Conservation (phyloP, 1,284 basidiomycete genomes). For the Cryptococcus maquisensis region DNA sequence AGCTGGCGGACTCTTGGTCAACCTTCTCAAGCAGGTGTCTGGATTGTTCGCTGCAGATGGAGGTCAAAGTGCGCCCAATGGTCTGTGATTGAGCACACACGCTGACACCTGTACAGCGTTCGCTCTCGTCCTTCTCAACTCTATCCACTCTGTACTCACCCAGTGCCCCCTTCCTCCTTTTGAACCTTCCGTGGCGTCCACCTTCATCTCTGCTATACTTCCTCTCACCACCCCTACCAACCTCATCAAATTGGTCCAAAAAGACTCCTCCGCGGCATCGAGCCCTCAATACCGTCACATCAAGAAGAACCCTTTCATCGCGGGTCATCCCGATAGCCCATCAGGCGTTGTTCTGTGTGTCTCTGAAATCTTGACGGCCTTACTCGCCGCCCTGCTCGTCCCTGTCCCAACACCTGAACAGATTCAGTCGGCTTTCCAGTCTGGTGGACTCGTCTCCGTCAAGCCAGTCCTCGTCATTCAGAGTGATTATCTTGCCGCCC, state of each 20-base stretch:
- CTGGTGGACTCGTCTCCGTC: conserved; percentile 3
- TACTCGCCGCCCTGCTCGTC: conserved; percentile 32
- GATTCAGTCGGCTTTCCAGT: conserved; percentile 19
- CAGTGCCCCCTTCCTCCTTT: conserved; percentile 28
- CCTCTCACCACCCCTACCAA: conserved; percentile 25
- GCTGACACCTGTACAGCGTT: conserved; percentile 20
- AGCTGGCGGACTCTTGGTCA: conserved; percentile 19
- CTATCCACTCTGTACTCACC: conserved; percentile 25
- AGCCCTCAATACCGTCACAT: conserved; percentile 4
- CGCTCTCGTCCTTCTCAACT: conserved; percentile 28
- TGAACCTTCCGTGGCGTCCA: conserved; percentile 11
- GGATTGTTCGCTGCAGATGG: conserved; percentile 13
- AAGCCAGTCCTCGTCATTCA: conserved; percentile 23
- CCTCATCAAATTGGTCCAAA: conserved; percentile 33
- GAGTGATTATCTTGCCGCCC: conserved; percentile 21
- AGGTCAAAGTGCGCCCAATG: conserved; percentile 15
- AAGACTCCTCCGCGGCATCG: conserved; percentile 15
- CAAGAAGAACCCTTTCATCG: conserved; percentile 19
- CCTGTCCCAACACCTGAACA: conserved; percentile 10
- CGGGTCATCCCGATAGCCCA: conserved; percentile 31
- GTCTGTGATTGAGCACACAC: neutral
- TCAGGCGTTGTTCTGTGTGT: conserved; percentile 33
- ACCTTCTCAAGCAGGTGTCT: conserved; percentile 22
- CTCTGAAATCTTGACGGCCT: conserved; percentile 33
- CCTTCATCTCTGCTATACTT: conserved; percentile 18